phyloP scores from a whole-genome alignment of 345 rosid genomes.

The Gossypioides kirkii region DNA sequence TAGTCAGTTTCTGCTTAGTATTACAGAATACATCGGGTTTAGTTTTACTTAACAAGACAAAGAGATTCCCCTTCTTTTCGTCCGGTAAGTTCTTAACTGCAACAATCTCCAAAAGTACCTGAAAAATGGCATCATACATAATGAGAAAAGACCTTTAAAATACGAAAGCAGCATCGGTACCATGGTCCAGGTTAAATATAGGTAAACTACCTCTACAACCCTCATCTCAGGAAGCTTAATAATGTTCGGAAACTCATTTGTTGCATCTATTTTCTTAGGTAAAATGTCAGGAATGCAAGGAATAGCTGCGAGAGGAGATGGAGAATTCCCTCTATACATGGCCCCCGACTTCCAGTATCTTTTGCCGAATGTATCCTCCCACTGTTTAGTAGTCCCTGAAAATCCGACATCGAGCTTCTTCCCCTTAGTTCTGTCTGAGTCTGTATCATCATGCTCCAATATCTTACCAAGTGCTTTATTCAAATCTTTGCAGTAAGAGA shows the following conservation, averaged over 20 bases:
- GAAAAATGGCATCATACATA: conserved; percentile 16
- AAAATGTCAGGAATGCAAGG: conserved; percentile 36
- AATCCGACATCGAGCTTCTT: conserved; percentile 82
- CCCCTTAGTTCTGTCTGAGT: conserved; percentile 85
- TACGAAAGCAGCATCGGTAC: not conserved
- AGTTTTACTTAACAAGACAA: conserved; percentile 61
- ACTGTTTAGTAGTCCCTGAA: conserved; percentile 72
- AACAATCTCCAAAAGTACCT: conserved; percentile 70
- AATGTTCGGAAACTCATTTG: conserved; percentile 22
- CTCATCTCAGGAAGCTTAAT: conserved; percentile 51
- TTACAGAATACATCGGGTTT: conserved; percentile 61
- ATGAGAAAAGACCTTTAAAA: conserved; percentile 12
- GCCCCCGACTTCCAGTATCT: conserved; percentile 96
- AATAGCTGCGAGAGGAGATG: conserved; percentile 53
- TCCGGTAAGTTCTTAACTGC: conserved; percentile 66
- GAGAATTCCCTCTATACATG: conserved; percentile 74
- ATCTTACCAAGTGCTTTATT: conserved; percentile 55
- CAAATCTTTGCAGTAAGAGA: conserved; percentile 65
- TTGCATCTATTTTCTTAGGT: conserved; percentile 28
- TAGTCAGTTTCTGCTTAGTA: conserved; percentile 47
- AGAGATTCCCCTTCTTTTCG: conserved; percentile 50
- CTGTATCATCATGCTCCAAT: conserved; percentile 91
- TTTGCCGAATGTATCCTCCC: conserved; percentile 77
- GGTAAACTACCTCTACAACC: conserved; percentile 56
- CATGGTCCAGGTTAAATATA: not conserved